Conservation (phyloP, 805 yeast genomes). For the Lipomyces yamanashiensis region DNA sequence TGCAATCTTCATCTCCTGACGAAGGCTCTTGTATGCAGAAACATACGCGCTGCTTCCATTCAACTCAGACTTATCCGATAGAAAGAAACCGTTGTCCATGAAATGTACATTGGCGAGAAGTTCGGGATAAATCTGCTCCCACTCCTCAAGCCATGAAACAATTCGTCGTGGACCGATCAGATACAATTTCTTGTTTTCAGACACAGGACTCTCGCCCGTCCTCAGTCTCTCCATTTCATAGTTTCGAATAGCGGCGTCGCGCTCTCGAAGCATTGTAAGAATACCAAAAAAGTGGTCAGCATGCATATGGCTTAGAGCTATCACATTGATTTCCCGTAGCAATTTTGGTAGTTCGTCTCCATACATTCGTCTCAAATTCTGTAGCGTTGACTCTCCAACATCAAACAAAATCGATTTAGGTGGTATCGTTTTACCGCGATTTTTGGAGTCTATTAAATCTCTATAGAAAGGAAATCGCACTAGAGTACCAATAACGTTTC, state of each 20-base stretch:
- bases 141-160: slow-evolving; percentile 67
- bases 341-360: slow-evolving; percentile 53
- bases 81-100: slow-evolving; percentile 8
- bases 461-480: slow-evolving; percentile 63
- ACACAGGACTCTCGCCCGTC: slow-evolving; percentile 42
- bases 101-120: slow-evolving; percentile 15
- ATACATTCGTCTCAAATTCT: slow-evolving; percentile 66
- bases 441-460: not conserved
- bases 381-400: slow-evolving; percentile 94
- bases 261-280: slow-evolving; percentile 66
- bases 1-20: slow-evolving; percentile 44
- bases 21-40: slow-evolving; percentile 21
- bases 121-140: slow-evolving; percentile 55
- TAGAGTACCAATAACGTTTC: slow-evolving; percentile 84
- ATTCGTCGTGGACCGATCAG: slow-evolving; percentile 79
- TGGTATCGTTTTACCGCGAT: not conserved
- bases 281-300: slow-evolving; percentile 97
- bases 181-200: slow-evolving; percentile 49
- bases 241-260: slow-evolving; percentile 50
- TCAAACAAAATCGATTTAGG: slow-evolving; percentile 63
- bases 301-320: slow-evolving; percentile 87
- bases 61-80: not conserved
- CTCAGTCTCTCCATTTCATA: slow-evolving; percentile 46
- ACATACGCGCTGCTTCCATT: not conserved
- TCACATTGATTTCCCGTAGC: slow-evolving; percentile 63